Evolutionary conservation across 2,329 filamentous ascomycete species (phyloP).

Genomic region (Rasamsonia emersonii): DNA sequence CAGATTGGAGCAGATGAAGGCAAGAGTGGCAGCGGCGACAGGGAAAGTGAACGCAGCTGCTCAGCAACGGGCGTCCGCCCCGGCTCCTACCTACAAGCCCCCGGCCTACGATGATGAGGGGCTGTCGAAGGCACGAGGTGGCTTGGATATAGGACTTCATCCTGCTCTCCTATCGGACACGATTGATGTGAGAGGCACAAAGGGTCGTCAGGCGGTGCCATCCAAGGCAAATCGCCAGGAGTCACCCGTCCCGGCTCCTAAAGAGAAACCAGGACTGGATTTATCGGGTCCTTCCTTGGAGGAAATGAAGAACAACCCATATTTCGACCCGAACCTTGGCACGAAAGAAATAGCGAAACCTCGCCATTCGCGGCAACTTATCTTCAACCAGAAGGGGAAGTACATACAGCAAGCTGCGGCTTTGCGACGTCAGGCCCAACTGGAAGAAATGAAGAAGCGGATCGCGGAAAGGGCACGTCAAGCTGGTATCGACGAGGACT

Average conservation of each 20-base stretch:
- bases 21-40: conserved; percentile 68
- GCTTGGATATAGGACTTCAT: conserved; percentile 67
- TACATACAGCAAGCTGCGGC: conserved; percentile 93
- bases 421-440: conserved; percentile 71
- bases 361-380: conserved; percentile 64
- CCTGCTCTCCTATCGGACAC: conserved; percentile 57
- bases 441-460: conserved; percentile 90
- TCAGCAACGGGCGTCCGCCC: conserved; percentile 37
- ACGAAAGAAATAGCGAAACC: conserved; percentile 51
- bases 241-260: conserved; percentile 21
- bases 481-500: conserved; percentile 86
- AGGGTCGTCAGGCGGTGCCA: conserved; percentile 35
- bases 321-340: conserved; percentile 65
- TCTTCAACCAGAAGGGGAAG: conserved; percentile 94
- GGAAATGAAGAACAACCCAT: conserved; percentile 64
- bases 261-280: conserved; percentile 45
- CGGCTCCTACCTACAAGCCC: conserved; percentile 29
- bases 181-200: conserved; percentile 35
- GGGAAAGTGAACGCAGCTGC: conserved; percentile 35
- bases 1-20: conserved; percentile 71
- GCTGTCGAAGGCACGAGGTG: conserved; percentile 49
- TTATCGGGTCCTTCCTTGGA: conserved; percentile 50
- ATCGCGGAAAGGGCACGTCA: conserved; percentile 82
- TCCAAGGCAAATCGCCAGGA: conserved; percentile 49
- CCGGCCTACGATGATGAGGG: conserved; percentile 42